Evolutionary conservation across 768 basidiomycete species (phyloP).

Genomic region (Boletus reticuloceps): DNA sequence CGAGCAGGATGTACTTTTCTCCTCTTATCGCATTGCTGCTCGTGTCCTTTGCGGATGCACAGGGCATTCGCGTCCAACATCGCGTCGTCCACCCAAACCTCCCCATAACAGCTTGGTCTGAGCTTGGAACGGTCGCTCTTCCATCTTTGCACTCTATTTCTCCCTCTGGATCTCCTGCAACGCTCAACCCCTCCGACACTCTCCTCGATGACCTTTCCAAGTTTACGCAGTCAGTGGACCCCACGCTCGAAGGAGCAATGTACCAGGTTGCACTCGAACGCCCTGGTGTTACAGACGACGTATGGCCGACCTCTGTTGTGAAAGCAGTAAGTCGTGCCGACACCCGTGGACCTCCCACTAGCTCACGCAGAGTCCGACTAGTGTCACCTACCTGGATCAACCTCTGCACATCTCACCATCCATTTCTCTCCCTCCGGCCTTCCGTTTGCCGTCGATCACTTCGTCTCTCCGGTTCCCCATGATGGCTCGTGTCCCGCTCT

Average conservation of each 20-base stretch:
- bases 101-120: constrained; percentile 22
- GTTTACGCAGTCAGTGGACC: constrained; percentile 41
- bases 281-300: constrained; percentile 39
- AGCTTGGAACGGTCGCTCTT: constrained; percentile 24
- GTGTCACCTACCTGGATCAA: constrained; percentile 64
- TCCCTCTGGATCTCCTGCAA: constrained; percentile 31
- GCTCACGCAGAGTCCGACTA: constrained; percentile 29
- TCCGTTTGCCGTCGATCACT: constrained; percentile 73
- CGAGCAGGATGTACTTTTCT: constrained; percentile 5
- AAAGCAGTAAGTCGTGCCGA: constrained; percentile 53
- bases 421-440: constrained; percentile 45
- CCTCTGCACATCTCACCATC: constrained; percentile 55
- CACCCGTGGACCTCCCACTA: constrained; percentile 32
- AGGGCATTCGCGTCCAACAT: constrained; percentile 22
- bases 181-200: constrained; percentile 40
- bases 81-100: constrained; percentile 34
- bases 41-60: constrained; percentile 9
- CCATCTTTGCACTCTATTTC: constrained; percentile 33
- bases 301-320: constrained; percentile 32
- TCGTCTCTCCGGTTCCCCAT: constrained; percentile 63
- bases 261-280: constrained; percentile 72
- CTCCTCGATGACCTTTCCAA: constrained; percentile 44
- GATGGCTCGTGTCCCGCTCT: constrained; percentile 57
- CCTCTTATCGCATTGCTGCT: constrained; percentile 13
- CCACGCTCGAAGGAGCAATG: constrained; percentile 41